A percentile compares a stretch with the other conserved stretches of the same genome.
Conservation (phyloP, 768 basidiomycete species). For the Panaeolus papilionaceus region DNA sequence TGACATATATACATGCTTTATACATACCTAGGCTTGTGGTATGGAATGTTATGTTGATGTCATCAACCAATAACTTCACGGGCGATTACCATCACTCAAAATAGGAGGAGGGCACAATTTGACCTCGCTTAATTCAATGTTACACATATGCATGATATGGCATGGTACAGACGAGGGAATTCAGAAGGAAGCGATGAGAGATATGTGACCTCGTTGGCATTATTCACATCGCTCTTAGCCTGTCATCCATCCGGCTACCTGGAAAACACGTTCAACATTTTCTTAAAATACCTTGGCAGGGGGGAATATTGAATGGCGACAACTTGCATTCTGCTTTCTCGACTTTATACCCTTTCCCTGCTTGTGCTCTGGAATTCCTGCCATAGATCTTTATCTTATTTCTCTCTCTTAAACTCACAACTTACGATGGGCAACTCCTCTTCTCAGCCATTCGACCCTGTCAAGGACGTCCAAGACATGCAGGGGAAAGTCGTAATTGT, state of each 20-base stretch:
- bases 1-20: too few species aligned
- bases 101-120: too few species aligned
- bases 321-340: neutral
- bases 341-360: neutral
- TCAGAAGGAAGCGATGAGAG: neutral
- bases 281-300: neutral
- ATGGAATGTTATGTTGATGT: too few species aligned
- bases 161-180: neutral
- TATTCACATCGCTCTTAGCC: neutral
- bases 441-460: slow-evolving; percentile 33
- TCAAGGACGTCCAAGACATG: slow-evolving; percentile 46
- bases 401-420: neutral
- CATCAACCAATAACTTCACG: too few species aligned
- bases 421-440: neutral
- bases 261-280: neutral
- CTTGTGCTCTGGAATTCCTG: neutral
- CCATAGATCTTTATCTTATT: neutral
- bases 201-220: neutral
- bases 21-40: too few species aligned
- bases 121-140: too few species aligned
- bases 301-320: neutral
- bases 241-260: neutral
- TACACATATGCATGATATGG: neutral
- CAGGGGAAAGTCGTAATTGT: slow-evolving; percentile 55
- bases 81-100: too few species aligned